Percentiles rank a stretch among this genome's conserved stretches.
These are phyloP conservation scores for Naegleria fowleri DNA, from an alignment of 208 protist genomes.

Conservation along the genomic window DNA sequence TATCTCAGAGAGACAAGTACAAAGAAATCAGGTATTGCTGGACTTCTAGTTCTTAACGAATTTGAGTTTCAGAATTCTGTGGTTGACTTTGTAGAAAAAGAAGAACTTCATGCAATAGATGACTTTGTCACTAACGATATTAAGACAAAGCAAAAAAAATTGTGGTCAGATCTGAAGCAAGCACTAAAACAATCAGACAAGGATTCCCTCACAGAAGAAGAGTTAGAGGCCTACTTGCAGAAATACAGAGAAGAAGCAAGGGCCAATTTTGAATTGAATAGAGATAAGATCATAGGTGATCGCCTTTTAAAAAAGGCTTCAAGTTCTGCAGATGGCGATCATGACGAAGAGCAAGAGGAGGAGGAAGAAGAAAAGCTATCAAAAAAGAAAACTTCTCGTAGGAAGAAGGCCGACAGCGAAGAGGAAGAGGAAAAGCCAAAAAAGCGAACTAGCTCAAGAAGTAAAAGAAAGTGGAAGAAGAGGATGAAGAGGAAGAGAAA, in stretches of 20 bases:
- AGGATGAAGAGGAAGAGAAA: not conserved
- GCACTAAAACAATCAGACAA: not conserved
- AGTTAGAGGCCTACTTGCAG: not conserved
- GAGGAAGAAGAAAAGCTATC: not conserved
- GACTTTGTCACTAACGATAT: not conserved
- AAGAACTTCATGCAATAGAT: not conserved
- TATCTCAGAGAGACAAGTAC: not conserved
- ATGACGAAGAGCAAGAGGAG: not conserved
- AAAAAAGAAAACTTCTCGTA: not conserved
- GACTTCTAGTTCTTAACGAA: not conserved
- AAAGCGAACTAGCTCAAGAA: not conserved
- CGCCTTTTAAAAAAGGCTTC: not conserved
- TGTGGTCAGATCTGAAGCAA: slow-evolving; percentile 5
- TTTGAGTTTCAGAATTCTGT: not conserved
- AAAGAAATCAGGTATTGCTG: not conserved
- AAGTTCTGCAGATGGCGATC: not conserved
- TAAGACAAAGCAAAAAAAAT: not conserved
- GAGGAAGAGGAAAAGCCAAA: slow-evolving; percentile 1
- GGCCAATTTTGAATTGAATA: not conserved
- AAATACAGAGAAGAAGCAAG: not conserved
- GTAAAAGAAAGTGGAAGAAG: not conserved
- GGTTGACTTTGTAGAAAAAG: slow-evolving; percentile 20
- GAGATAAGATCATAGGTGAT: not conserved
- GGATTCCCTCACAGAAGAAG: not conserved
- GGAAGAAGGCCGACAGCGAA: not conserved